phyloP scores from a whole-genome alignment of 2,329 filamentous ascomycete species.

The Alternaria gaisen region DNA sequence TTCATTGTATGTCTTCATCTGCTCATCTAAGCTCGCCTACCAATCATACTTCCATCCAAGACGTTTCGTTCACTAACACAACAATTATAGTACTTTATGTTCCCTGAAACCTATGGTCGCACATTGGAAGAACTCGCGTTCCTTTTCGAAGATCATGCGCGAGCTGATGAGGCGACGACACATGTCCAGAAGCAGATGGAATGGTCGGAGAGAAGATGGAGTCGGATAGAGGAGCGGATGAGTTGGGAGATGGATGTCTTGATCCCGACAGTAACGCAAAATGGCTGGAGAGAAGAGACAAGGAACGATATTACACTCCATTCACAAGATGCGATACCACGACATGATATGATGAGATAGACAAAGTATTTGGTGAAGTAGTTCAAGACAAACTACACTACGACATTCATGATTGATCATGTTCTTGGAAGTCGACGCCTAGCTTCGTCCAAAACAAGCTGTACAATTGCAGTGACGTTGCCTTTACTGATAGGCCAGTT shows the following conservation, averaged over 20 bases:
- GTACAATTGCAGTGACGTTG: too few species aligned
- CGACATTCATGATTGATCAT: too few species aligned
- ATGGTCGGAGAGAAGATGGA: slow-evolving; percentile 17
- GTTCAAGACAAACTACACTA: background rate
- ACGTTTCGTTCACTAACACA: background rate
- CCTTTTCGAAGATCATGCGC: slow-evolving; percentile 42
- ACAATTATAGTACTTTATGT: slow-evolving; percentile 64
- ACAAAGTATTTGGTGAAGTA: background rate
- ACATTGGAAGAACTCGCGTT: slow-evolving; percentile 73
- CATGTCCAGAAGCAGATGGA: slow-evolving; percentile 46
- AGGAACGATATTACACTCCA: background rate
- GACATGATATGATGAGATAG: background rate
- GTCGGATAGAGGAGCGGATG: slow-evolving; percentile 15
- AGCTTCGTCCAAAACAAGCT: too few species aligned
- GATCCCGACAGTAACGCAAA: background rate
- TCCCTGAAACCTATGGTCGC: slow-evolving; percentile 74
- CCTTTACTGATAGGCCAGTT: too few species aligned
- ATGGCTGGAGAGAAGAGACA: background rate
- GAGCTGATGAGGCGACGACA: slow-evolving; percentile 40
- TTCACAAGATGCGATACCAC: background rate
- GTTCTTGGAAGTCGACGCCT: too few species aligned
- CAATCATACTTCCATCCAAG: background rate
- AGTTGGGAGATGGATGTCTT: slow-evolving; percentile 28
- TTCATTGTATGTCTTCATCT: slow-evolving; percentile 57
- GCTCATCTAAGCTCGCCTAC: background rate